phyloP scores from a whole-genome alignment of 2,329 filamentous ascomycete species.

The Lachnellula arida region DNA sequence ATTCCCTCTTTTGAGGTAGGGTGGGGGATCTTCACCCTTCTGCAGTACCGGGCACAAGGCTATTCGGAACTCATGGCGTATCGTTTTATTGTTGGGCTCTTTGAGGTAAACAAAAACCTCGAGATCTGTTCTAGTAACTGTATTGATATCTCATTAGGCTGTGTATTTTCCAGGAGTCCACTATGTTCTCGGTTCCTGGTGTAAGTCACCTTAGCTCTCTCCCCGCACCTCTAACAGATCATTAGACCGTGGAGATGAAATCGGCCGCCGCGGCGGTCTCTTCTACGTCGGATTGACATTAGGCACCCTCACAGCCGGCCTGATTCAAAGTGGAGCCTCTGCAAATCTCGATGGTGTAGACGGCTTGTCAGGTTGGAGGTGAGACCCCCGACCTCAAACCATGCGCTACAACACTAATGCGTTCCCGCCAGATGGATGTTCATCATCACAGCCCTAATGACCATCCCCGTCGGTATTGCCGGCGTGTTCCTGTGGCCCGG shows the following conservation, averaged over 20 bases:
- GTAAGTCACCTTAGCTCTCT: too few species aligned
- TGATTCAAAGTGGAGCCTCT: constrained; percentile 22
- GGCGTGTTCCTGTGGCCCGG: constrained; percentile 49
- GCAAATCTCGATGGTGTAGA: constrained; percentile 19
- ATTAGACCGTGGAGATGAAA: constrained; percentile 23
- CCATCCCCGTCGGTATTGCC: constrained; percentile 47
- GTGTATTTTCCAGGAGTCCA: constrained; percentile 35
- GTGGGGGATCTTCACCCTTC: constrained; percentile 26
- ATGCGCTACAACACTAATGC: constrained; percentile 32
- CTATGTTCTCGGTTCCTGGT: constrained; percentile 35
- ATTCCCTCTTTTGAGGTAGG: constrained; percentile 24
- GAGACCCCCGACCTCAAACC: not conserved
- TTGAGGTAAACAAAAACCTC: constrained; percentile 36
- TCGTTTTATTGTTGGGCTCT: constrained; percentile 50
- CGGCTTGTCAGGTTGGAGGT: constrained; percentile 33
- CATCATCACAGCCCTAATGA: constrained; percentile 49
- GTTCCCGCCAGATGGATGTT: constrained; percentile 50
- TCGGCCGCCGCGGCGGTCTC: constrained; percentile 20
- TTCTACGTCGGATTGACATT: constrained; percentile 25
- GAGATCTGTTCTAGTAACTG: not conserved
- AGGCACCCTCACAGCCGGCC: constrained; percentile 22
- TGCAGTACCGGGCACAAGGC: constrained; percentile 34
- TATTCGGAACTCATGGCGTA: constrained; percentile 49
- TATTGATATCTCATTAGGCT: constrained; percentile 14
- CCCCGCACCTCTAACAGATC: constrained; percentile 2